Conservation (phyloP, 225 moss, liverwort and hornwort genomes). For the Rhytidiadelphus loreus region DNA sequence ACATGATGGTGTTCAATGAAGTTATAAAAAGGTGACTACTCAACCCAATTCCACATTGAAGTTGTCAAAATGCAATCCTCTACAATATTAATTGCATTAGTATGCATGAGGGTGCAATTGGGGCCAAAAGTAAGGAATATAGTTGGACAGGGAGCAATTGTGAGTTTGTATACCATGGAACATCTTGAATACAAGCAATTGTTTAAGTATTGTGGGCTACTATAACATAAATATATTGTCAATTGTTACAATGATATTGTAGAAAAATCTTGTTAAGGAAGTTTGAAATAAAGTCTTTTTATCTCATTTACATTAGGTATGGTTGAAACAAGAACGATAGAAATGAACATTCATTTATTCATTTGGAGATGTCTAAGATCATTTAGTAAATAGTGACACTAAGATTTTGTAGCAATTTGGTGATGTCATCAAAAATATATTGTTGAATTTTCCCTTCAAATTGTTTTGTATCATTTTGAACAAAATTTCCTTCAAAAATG, state of each 20-base stretch:
- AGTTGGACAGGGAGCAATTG: fast-evolving
- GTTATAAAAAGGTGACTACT: not conserved
- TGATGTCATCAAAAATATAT: not conserved
- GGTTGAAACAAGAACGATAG: not conserved
- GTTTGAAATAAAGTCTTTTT: not conserved
- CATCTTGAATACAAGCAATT: not conserved
- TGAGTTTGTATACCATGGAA: not conserved
- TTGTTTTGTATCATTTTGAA: too few species aligned
- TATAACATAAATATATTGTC: not conserved
- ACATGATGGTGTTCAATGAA: not conserved
- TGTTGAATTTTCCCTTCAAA: not conserved
- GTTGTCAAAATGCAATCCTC: not conserved
- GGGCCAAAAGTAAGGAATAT: not conserved
- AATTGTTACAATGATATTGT: not conserved
- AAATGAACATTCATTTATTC: not conserved
- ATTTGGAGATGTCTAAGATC: not conserved
- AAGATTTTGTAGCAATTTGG: not conserved
- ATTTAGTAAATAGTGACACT: not conserved
- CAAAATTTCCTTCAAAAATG: too few species aligned
- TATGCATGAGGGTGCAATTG: not conserved
- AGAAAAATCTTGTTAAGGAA: not conserved
- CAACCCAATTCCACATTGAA: not conserved
- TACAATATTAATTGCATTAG: not conserved
- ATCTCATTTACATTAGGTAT: not conserved
- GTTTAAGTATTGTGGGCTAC: not conserved